Base-by-base conservation (phyloP, 371 early-diverging fungal species). In the Nematocida displodere region DNA sequence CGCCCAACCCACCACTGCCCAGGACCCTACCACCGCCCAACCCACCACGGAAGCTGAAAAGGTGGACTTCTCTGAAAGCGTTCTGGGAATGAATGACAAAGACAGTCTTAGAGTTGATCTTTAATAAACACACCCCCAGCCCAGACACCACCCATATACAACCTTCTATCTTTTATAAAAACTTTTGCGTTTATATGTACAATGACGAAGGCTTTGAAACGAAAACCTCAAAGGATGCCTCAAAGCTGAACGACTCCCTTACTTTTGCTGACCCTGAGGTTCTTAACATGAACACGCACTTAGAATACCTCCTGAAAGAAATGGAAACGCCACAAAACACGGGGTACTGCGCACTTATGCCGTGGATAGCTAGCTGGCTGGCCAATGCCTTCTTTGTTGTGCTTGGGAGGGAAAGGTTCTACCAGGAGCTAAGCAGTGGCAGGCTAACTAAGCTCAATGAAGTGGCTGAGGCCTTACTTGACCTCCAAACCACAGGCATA, bases 121-220 rank as follows among this genome's bases (percentile, higher is more conserved):
- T n/a, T n/a, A n/a, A n/a, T n/a, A n/a, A n/a, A n/a, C n/a, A n/a
- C n/a, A n/a, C n/a, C n/a, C n/a, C n/a, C n/a, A n/a, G n/a, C n/a
- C n/a, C n/a, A n/a, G n/a, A n/a, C n/a, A n/a, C n/a, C n/a, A n/a
- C n/a, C n/a, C n/a, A n/a, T n/a, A n/a, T n/a, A n/a, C n/a, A n/a
- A n/a, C n/a, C n/a, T n/a, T n/a, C n/a, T n/a, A n/a, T n/a, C n/a
- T n/a, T n/a, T n/a, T n/a, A n/a, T n/a, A n/a, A n/a, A n/a, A n/a
- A n/a, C n/a, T n/a, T n/a, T n/a, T n/a, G n/a, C n/a, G n/a, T n/a
- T n/a, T n/a, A n/a, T 11, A 71, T 71, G 75, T 61, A 71, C 50
- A 36, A 37, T 39, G 75, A 71, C 33, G 75, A 71, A 71, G 75
- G 75, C 15, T 5, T 49, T 34, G 34, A 76, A 28, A 71, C 75